These are phyloP conservation scores for Heliocybe sulcata DNA, from an alignment of 1,284 basidiomycete genomes.

Conservation along the genomic window DNA sequence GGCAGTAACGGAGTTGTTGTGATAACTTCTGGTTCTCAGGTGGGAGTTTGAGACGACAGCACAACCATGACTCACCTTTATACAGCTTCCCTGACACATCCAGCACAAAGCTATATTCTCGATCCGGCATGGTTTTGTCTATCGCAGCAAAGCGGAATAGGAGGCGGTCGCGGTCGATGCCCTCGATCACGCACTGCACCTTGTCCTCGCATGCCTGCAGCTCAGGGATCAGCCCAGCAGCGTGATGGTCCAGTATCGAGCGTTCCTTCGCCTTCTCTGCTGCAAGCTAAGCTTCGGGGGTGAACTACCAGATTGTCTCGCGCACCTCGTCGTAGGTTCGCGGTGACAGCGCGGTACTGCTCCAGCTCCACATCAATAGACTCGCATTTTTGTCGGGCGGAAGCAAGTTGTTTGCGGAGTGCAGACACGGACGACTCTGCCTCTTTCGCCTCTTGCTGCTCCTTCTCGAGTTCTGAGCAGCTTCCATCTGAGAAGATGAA, in stretches of 20 bases:
- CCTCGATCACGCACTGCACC: conserved; percentile 65
- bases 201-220: conserved; percentile 49
- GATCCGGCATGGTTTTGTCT: conserved; percentile 29
- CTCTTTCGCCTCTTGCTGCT: conserved; percentile 65
- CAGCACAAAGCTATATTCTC: conserved; percentile 71
- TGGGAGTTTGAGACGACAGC: background rate
- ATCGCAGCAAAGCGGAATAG: conserved; percentile 68
- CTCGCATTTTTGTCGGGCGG: conserved; percentile 49
- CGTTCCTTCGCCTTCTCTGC: conserved; percentile 67
- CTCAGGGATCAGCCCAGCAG: conserved; percentile 49
- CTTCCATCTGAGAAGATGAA: too few species aligned
- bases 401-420: conserved; percentile 55
- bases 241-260: conserved; percentile 50
- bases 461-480: conserved; percentile 50
- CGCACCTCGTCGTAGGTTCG: conserved; percentile 56
- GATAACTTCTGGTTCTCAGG: conserved; percentile 37
- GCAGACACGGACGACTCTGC: conserved; percentile 53
- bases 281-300: background rate
- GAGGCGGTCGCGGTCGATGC: conserved; percentile 65
- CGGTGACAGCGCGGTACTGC: conserved; percentile 50
- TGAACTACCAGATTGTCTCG: conserved; percentile 1
- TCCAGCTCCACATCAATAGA: conserved; percentile 63
- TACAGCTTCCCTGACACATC: conserved; percentile 61
- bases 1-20: conserved; percentile 62
- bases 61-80: conserved; percentile 43